These are phyloP conservation scores for Senecio squalidus DNA, from an alignment of 140 eudicot genomes.

Conservation along the genomic window DNA sequence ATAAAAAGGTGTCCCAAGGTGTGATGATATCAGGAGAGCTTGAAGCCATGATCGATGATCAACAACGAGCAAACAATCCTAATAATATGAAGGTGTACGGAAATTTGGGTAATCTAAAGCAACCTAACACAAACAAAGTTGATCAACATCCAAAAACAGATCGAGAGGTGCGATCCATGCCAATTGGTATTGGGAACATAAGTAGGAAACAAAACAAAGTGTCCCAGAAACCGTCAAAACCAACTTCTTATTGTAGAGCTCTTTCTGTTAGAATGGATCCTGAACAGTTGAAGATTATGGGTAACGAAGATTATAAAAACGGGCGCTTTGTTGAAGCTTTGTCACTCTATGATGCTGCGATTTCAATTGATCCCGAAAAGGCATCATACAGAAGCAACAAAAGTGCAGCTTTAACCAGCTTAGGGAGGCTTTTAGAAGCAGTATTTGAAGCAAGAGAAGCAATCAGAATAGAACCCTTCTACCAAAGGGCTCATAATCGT, in stretches of 20 bases:
- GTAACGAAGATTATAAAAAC: conserved; percentile 82
- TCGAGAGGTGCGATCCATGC: conserved; percentile 5
- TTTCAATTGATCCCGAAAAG: conserved; percentile 62
- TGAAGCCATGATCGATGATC: conserved; percentile 65
- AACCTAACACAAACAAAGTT: conserved; percentile 15
- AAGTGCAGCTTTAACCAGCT: conserved; percentile 70
- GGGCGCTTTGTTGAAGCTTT: conserved; percentile 76
- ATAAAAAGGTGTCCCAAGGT: conserved; percentile 34
- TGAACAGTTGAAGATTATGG: conserved; percentile 70
- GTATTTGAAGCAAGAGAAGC: conserved; percentile 84
- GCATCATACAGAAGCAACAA: conserved; percentile 86
- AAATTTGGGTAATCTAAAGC: conserved; percentile 59
- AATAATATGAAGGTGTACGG: conserved; percentile 54
- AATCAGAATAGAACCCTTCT: conserved; percentile 57
- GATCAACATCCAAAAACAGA: conserved; percentile 19
- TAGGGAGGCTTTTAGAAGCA: conserved; percentile 80
- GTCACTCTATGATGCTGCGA: conserved; percentile 80
- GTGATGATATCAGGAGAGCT: conserved; percentile 59
- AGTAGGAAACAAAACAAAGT: conserved; percentile 34
- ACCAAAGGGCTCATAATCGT: conserved; percentile 81
- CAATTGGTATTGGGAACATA: conserved; percentile 54
- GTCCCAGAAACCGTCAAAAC: conserved; percentile 16
- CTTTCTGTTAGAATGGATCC: conserved; percentile 80
- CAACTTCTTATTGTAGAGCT: conserved; percentile 62
- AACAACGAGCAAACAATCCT: conserved; percentile 35